These are phyloP conservation scores for Canna indica DNA, from an alignment of 176 grass and related monocot species.

Conservation along the genomic window DNA sequence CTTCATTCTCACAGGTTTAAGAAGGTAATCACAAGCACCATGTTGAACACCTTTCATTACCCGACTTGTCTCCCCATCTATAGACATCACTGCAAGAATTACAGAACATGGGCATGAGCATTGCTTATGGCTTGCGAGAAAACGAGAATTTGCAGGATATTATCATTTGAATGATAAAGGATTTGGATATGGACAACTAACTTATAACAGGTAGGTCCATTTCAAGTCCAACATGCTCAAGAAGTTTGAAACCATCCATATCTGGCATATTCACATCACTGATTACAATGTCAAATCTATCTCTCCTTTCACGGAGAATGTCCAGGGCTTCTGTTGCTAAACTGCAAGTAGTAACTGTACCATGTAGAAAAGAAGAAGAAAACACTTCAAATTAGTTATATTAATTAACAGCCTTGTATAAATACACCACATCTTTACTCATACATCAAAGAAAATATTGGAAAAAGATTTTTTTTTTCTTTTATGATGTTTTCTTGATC, in stretches of 20 bases:
- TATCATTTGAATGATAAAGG: neutral
- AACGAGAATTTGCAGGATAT: neutral
- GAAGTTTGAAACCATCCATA: slow-evolving; percentile 99
- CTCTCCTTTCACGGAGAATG: slow-evolving; percentile 78
- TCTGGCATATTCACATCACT: slow-evolving; percentile 99
- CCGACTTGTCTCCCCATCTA: slow-evolving; percentile 92
- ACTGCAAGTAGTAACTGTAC: slow-evolving; percentile 72
- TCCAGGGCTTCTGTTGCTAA: slow-evolving; percentile 78
- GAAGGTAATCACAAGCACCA: slow-evolving; percentile 96
- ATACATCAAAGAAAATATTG: too few species aligned
- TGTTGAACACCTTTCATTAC: slow-evolving; percentile 99
- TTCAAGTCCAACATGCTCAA: slow-evolving; percentile 95
- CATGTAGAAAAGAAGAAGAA: neutral
- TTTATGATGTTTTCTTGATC: too few species aligned
- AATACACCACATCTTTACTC: neutral
- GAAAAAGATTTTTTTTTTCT: neutral
- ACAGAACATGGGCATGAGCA: neutral
- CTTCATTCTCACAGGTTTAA: slow-evolving; percentile 99
- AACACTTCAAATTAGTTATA: neutral
- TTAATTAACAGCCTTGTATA: neutral
- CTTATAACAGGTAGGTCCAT: slow-evolving; percentile 99
- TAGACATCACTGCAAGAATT: slow-evolving; percentile 96
- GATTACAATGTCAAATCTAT: slow-evolving; percentile 94
- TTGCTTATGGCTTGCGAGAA: neutral
- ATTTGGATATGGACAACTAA: slow-evolving; percentile 34